Percentiles rank a stretch among this genome's conserved stretches.
Conservation (phyloP, 2,329 filamentous ascomycete genomes). For the Colletotrichum lupini region DNA sequence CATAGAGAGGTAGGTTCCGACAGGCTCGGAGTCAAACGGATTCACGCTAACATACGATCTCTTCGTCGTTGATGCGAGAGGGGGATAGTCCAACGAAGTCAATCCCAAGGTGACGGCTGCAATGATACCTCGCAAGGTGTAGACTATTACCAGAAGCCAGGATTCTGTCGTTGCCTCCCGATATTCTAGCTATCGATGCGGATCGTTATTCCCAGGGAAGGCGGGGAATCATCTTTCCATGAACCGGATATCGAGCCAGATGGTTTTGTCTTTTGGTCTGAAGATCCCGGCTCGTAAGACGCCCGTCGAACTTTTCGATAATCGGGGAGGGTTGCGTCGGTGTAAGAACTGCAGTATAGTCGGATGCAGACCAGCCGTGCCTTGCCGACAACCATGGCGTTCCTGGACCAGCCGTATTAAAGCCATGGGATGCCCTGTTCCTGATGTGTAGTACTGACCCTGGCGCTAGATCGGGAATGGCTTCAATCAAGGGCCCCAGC, state of each 20-base stretch:
- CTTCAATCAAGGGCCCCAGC: too few relatives aligned
- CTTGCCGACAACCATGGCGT: not conserved
- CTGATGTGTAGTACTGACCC: not conserved
- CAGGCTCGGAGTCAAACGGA: not conserved
- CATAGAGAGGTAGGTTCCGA: not conserved
- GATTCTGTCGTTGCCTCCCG: not conserved
- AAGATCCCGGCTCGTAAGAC: not conserved
- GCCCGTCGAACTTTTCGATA: not conserved
- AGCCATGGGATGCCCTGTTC: not conserved
- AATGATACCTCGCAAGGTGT: not conserved
- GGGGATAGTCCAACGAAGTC: not conserved
- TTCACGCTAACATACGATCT: not conserved
- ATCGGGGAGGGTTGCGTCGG: constrained; percentile 7
- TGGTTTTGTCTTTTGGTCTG: not conserved
- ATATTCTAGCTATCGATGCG: not conserved
- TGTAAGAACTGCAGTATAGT: not conserved
- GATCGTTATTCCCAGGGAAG: not conserved
- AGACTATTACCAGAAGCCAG: not conserved
- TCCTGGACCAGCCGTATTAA: too few relatives aligned
- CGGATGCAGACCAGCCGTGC: not conserved
- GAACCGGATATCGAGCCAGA: constrained; percentile 10
- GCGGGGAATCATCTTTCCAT: constrained; percentile 23
- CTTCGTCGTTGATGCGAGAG: not conserved
- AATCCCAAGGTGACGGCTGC: not conserved
- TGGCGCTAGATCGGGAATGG: not conserved